These are phyloP conservation scores for Trichopus zeylanicus DNA, from an alignment of 116 monocot genomes.

Conservation along the genomic window DNA sequence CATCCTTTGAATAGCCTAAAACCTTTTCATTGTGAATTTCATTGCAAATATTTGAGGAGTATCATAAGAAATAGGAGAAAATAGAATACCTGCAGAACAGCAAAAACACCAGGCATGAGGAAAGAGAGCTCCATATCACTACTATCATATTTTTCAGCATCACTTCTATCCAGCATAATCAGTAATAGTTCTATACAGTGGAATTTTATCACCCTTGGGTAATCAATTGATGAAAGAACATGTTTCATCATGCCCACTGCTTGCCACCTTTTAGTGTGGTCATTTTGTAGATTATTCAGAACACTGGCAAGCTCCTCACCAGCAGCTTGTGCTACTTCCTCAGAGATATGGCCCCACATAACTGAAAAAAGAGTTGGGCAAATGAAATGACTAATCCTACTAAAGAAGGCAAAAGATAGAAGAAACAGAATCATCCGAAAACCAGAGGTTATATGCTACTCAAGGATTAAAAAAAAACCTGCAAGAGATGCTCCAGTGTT, in stretches of 20 bases:
- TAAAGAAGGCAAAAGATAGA: not conserved
- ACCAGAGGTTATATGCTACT: not conserved
- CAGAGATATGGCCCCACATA: constrained; percentile 62
- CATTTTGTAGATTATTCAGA: constrained; percentile 29
- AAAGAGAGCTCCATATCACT: constrained; percentile 25
- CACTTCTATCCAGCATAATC: constrained; percentile 32
- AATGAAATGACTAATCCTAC: constrained; percentile 1
- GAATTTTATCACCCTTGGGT: constrained; percentile 67
- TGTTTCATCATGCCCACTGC: constrained; percentile 49
- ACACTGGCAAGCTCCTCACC: constrained; percentile 37
- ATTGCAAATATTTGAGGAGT: constrained; percentile 4
- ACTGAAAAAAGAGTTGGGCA: constrained; percentile 30
- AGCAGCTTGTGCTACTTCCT: constrained; percentile 52
- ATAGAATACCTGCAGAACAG: constrained; percentile 58
- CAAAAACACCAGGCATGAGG: constrained; percentile 44
- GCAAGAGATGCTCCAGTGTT: constrained; percentile 72
- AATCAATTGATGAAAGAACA: constrained; percentile 42
- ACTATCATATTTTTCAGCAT: constrained; percentile 19
- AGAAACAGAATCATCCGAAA: not conserved
- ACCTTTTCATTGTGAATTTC: constrained; percentile 7
- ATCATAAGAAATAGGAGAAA: constrained; percentile 3
- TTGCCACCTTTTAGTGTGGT: constrained; percentile 40
- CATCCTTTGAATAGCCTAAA: constrained; percentile 60
- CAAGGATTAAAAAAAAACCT: constrained; percentile 31
- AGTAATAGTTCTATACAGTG: constrained; percentile 48